Percentiles rank a stretch among this genome's conserved stretches.
These are phyloP conservation scores for Wakefieldia striispora DNA, from an alignment of 768 basidiomycete species.

Conservation along the genomic window DNA sequence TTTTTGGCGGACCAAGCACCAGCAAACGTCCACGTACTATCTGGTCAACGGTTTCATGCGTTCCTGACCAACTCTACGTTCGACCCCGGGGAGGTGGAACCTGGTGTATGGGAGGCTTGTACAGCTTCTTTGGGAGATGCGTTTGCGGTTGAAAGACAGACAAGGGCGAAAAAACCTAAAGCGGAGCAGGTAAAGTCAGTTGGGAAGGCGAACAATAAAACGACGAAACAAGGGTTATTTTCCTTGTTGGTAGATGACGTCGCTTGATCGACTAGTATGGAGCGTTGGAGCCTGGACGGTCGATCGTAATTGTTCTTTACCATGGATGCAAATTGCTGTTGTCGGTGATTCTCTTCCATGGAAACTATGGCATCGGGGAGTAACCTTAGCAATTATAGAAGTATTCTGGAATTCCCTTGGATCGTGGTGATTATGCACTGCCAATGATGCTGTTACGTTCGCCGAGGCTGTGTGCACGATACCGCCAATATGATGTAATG, in stretches of 20 bases:
- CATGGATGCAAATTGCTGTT: too few species aligned
- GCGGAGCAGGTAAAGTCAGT: slow-evolving; percentile 12
- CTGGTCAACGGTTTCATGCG: slow-evolving; percentile 59
- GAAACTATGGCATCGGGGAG: too few species aligned
- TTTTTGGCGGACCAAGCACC: slow-evolving; percentile 51
- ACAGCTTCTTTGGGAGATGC: slow-evolving; percentile 44
- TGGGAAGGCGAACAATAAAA: slow-evolving; percentile 25
- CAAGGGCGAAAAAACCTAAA: slow-evolving; percentile 41
- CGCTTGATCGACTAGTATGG: slow-evolving; percentile 21
- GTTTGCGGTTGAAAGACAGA: slow-evolving; percentile 47
- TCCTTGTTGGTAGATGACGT: slow-evolving; percentile 41
- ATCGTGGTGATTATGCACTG: too few species aligned
- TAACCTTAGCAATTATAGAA: too few species aligned
- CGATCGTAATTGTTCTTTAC: too few species aligned
- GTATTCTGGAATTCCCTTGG: too few species aligned
- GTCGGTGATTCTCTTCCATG: too few species aligned
- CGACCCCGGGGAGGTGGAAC: slow-evolving; percentile 25
- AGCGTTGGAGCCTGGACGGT: too few species aligned
- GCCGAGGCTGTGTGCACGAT: too few species aligned
- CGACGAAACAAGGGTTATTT: slow-evolving; percentile 31
- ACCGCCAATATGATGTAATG: too few species aligned
- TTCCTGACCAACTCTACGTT: slow-evolving; percentile 38
- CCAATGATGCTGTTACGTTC: too few species aligned
- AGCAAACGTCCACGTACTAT: slow-evolving; percentile 48
- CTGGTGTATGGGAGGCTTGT: slow-evolving; percentile 47